A percentile compares a stretch with the other conserved stretches of the same genome.
phyloP scores from a whole-genome alignment of 2,329 filamentous ascomycete species.

The Raffaelea deltoideospora region DNA sequence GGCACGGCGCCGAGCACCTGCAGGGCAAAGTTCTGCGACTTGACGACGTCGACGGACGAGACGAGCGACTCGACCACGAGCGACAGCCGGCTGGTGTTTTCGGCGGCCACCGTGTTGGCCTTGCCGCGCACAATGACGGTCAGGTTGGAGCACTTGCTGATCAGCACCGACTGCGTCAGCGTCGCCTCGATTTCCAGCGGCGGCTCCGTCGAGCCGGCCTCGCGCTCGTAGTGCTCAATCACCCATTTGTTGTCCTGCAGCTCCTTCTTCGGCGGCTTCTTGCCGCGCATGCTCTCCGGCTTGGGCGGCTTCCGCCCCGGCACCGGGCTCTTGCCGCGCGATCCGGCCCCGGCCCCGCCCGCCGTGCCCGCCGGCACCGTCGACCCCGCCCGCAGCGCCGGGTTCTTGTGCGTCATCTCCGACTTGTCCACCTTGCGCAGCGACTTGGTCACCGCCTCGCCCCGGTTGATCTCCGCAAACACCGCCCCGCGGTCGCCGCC shows the following conservation, averaged over 20 bases:
- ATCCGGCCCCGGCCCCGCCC: constrained; percentile 17
- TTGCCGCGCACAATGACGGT: constrained; percentile 85
- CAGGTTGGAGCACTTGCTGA: constrained; percentile 81
- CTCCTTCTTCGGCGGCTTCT: constrained; percentile 67
- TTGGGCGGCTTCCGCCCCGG: constrained; percentile 79
- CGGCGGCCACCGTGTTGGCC: constrained; percentile 89
- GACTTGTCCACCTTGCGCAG: constrained; percentile 89
- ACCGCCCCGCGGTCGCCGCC: constrained; percentile 49
- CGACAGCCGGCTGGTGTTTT: constrained; percentile 74
- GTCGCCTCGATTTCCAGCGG: constrained; percentile 70
- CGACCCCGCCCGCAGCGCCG: constrained; percentile 59
- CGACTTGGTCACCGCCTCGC: constrained; percentile 72
- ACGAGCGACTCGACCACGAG: constrained; percentile 82
- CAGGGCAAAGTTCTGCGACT: constrained; percentile 86
- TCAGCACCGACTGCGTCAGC: constrained; percentile 78
- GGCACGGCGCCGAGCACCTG: constrained; percentile 78
- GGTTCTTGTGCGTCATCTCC: constrained; percentile 98
- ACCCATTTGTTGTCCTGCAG: constrained; percentile 88
- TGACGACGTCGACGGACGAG: constrained; percentile 87
- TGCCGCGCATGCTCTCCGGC: constrained; percentile 69
- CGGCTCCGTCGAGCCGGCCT: constrained; percentile 23
- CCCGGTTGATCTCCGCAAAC: constrained; percentile 83
- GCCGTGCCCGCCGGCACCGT: constrained; percentile 47
- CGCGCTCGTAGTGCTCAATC: constrained; percentile 85
- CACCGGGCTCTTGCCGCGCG: constrained; percentile 67